These are phyloP conservation scores for Botrytis fragariae DNA, from an alignment of 2,329 filamentous ascomycete genomes.

Conservation along the genomic window DNA sequence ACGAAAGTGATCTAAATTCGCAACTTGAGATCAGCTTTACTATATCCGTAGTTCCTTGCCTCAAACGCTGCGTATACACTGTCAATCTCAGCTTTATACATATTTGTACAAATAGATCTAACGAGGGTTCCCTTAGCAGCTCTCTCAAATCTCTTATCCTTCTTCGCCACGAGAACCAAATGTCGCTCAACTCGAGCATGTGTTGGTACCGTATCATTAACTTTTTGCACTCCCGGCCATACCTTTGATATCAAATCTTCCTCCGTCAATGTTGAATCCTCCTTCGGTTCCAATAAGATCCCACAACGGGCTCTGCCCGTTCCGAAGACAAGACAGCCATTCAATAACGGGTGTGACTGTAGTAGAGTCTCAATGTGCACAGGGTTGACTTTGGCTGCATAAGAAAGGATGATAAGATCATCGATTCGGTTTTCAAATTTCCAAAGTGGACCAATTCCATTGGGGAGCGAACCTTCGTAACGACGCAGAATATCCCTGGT, in stretches of 20 bases:
- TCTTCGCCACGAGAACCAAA: slow-evolving; percentile 23
- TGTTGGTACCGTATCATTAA: slow-evolving; percentile 25
- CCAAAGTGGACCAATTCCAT: slow-evolving; percentile 36
- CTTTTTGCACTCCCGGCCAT: slow-evolving; percentile 26
- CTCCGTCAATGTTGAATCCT: neutral
- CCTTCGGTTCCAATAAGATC: slow-evolving; percentile 25
- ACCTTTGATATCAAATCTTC: slow-evolving; percentile 22
- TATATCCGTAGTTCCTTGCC: neutral
- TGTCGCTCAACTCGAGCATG: slow-evolving; percentile 24
- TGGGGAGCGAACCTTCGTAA: slow-evolving; percentile 23
- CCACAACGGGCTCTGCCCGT: slow-evolving; percentile 31
- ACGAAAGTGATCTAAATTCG: accelerated
- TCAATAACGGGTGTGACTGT: slow-evolving; percentile 37
- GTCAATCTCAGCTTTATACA: slow-evolving; percentile 35
- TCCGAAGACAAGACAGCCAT: slow-evolving; percentile 40
- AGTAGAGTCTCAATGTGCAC: slow-evolving; percentile 42
- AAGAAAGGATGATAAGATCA: slow-evolving; percentile 46
- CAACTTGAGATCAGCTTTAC: no score
- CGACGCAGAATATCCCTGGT: slow-evolving; percentile 44
- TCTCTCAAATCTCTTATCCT: slow-evolving; percentile 23
- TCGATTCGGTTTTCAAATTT: slow-evolving; percentile 36
- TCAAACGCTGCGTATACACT: neutral
- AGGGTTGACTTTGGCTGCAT: slow-evolving; percentile 47
- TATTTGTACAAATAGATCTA: neutral
- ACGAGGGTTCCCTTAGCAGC: slow-evolving; percentile 25